phyloP scores from a whole-genome alignment of 2,329 filamentous ascomycete genomes.

The Fonsecaea nubica region DNA sequence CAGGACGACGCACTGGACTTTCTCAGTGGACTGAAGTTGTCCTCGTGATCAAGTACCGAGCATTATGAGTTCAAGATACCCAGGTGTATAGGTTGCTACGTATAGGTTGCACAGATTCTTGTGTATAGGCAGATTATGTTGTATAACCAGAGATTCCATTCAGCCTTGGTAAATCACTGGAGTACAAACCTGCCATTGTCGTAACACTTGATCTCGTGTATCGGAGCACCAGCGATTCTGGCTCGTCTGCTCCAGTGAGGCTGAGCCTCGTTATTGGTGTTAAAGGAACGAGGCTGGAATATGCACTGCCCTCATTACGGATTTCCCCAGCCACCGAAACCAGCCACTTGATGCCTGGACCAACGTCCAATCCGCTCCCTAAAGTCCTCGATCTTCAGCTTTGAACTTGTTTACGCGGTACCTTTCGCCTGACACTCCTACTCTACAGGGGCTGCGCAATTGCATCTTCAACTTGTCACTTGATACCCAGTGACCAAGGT shows the following conservation, averaged over 20 bases:
- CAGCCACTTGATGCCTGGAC: slow-evolving; percentile 21
- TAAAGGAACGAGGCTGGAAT: slow-evolving; percentile 10
- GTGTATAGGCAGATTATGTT: slow-evolving; percentile 7
- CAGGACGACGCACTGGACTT: slow-evolving; percentile 62
- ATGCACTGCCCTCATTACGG: slow-evolving; percentile 9
- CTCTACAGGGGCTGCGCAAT: background rate
- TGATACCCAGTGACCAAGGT: slow-evolving; percentile 17
- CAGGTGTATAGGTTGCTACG: slow-evolving; percentile 7
- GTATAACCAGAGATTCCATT: slow-evolving; percentile 1
- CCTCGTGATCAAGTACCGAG: slow-evolving; percentile 11
- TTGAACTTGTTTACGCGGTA: slow-evolving; percentile 3
- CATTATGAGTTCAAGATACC: slow-evolving; percentile 21
- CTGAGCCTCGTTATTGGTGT: background rate
- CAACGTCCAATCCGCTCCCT: slow-evolving; percentile 11
- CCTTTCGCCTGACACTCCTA: background rate
- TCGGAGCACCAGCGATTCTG: background rate
- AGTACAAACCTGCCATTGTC: background rate
- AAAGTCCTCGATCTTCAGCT: slow-evolving; percentile 8
- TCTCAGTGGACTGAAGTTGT: slow-evolving; percentile 34
- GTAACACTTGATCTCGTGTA: background rate
- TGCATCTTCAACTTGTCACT: slow-evolving; percentile 1
- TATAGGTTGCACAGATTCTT: slow-evolving; percentile 18
- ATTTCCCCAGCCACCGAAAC: slow-evolving; percentile 7
- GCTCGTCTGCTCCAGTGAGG: background rate
- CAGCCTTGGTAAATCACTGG: background rate